Evolutionary conservation across 768 basidiomycete species (phyloP).

Genomic region (Serendipita indica): DNA sequence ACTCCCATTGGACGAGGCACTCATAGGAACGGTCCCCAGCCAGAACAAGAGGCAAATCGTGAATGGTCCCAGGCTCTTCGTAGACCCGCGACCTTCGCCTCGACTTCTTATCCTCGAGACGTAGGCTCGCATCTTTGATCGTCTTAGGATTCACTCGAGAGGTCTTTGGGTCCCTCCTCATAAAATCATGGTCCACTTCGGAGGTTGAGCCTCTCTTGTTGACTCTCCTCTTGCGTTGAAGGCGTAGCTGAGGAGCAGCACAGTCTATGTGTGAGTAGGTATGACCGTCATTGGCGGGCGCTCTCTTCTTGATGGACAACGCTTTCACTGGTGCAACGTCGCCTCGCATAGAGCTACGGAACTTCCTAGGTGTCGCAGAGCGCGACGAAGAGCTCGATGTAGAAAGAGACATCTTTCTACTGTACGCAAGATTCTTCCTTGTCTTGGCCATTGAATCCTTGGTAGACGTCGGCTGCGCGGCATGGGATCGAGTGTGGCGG

Average conservation of each 20-base stretch:
- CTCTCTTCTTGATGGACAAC: background rate
- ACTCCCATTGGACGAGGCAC: conserved; percentile 1
- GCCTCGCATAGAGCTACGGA: background rate
- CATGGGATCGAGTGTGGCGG: too few relatives aligned
- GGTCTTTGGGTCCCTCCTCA: background rate
- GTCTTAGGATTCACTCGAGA: background rate
- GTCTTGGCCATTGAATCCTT: too few relatives aligned
- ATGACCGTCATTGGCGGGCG: background rate
- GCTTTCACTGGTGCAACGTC: background rate
- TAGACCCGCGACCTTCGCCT: background rate
- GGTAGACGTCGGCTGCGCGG: too few relatives aligned
- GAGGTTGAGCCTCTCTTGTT: background rate
- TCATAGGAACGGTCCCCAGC: background rate
- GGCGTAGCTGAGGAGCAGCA: background rate
- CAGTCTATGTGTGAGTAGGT: background rate
- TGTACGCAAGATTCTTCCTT: too few relatives aligned
- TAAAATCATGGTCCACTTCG: background rate
- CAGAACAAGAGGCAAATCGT: background rate
- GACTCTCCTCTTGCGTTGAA: background rate
- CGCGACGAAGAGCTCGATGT: too few relatives aligned
- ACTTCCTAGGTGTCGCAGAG: background rate
- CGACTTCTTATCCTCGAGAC: background rate
- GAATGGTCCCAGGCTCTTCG: background rate
- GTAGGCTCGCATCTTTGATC: background rate
- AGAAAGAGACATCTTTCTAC: too few relatives aligned